A percentile compares a stretch with the other conserved stretches of the same genome.
Conservation (phyloP, 768 basidiomycete genomes). For the Astraeus odoratus region DNA sequence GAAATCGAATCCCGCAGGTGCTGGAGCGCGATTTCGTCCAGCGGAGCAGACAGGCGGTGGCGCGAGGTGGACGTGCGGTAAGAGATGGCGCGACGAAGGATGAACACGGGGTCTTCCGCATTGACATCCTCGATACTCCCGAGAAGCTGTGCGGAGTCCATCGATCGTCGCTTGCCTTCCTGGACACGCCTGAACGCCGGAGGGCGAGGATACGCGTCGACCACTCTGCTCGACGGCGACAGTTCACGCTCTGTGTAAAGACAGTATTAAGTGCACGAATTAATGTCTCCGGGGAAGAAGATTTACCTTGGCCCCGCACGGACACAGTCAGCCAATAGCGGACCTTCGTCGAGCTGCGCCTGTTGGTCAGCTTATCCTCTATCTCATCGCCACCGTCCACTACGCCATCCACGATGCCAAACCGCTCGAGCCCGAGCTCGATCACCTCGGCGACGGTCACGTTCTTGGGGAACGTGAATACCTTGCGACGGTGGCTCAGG, state of each 20-base stretch:
- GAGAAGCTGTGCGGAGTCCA: constrained; percentile 70
- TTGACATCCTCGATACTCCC: constrained; percentile 69
- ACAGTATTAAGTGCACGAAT: constrained; percentile 1
- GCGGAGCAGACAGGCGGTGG: constrained; percentile 63
- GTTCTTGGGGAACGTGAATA: constrained; percentile 91
- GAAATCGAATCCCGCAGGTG: constrained; percentile 59
- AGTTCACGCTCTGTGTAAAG: constrained; percentile 62
- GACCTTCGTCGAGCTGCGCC: constrained; percentile 71
- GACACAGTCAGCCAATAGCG: constrained; percentile 73
- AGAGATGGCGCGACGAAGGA: constrained; percentile 75
- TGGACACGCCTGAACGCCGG: constrained; percentile 60
- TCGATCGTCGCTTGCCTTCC: constrained; percentile 75
- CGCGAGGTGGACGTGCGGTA: constrained; percentile 69
- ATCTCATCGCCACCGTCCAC: constrained; percentile 98
- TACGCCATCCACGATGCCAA: constrained; percentile 94
- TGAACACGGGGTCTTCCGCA: constrained; percentile 81
- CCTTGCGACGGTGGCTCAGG: constrained; percentile 61
- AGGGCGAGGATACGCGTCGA: constrained; percentile 76
- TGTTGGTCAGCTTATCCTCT: constrained; percentile 83
- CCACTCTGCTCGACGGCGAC: constrained; percentile 70
- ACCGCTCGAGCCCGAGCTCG: constrained; percentile 84
- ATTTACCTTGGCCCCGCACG: constrained; percentile 56
- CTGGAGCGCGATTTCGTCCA: constrained; percentile 79
- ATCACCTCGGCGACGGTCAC: constrained; percentile 95
- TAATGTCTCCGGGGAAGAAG: constrained; percentile 4